Evolutionary conservation across 495 filamentous ascomycete genomes (phyloP).

Genomic region (Tetracladium setigerum): DNA sequence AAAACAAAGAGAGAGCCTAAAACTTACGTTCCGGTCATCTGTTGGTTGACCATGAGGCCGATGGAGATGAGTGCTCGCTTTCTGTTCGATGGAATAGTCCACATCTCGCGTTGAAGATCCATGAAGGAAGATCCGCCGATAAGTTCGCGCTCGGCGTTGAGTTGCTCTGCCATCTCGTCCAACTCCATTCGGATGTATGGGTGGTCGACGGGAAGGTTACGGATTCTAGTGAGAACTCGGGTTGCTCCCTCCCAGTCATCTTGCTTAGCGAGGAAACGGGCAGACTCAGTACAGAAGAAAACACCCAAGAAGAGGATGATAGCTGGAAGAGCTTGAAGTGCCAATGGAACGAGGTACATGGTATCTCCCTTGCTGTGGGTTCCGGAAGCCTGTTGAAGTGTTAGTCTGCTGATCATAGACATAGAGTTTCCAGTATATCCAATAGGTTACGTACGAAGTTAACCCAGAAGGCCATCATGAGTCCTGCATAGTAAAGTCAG

Average conservation of each 20-base stretch:
- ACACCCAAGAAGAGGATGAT: conserved; percentile 51
- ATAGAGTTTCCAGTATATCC: background rate
- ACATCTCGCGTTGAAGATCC: conserved; percentile 66
- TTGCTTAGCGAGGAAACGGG: conserved; percentile 60
- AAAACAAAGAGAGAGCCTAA: background rate
- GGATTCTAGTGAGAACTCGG: conserved; percentile 24
- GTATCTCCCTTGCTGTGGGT: conserved; percentile 43
- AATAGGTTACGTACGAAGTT: conserved; percentile 11
- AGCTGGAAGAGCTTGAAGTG: conserved; percentile 59
- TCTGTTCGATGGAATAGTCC: conserved; percentile 56
- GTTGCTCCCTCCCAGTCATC: conserved; percentile 65
- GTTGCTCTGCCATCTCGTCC: conserved; percentile 55
- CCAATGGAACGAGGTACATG: conserved; percentile 60
- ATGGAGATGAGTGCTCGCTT: conserved; percentile 53
- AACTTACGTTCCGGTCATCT: conserved; percentile 20
- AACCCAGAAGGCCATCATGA: conserved; percentile 55
- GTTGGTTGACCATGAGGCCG: conserved; percentile 64
- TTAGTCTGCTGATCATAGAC: background rate
- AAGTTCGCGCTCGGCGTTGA: conserved; percentile 50
- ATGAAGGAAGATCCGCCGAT: conserved; percentile 31
- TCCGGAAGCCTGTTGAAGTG: conserved; percentile 25
- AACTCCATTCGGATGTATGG: conserved; percentile 60
- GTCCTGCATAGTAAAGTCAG: conserved; percentile 33
- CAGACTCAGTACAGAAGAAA: conserved; percentile 58
- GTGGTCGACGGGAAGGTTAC: conserved; percentile 42